Evolutionary conservation across 345 rosid species (phyloP), one percentile per base, ranked within the genome.

Genomic region (Dipteronia sinensis): DNA sequence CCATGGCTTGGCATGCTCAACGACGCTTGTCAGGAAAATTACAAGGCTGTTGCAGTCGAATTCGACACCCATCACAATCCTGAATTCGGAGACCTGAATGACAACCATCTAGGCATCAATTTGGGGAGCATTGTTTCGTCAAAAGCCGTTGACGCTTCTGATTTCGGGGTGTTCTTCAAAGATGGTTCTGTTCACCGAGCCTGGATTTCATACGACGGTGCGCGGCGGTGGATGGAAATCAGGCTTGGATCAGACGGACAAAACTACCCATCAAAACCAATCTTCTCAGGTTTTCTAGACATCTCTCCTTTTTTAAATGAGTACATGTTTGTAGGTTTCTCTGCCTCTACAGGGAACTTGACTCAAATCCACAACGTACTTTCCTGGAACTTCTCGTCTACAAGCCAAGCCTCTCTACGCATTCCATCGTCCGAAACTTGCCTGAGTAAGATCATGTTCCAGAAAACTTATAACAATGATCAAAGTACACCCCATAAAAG

Each of bases 311-410:
- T 76, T 82, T 81, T 88, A 20, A 85, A 88, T 47, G 91, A 85
- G 80, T 86, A 88, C 73, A 86, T 88, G 87, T 88, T 88, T 49
- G 79, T 88, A 12, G 89, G 91, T 51, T 88, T 88, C 81, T 86
- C 91, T 0, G 87, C 91, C 70, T 86, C 91, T 25, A 88, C 86
- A 4, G 88, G 89, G 2, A 85, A 83, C 47, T 68, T 69, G 77
- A 86, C 88, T 7, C 88, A 86, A 73, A 80, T 86, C 69, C 89
- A 88, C 53, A 78, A 67, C n/a, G 47, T 85, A 9, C 82, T 71
- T 17, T 83, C 89, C 0, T 83, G 91, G 87, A 86, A 85, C 80
- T 85, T 88, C 79, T 78, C 85, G 9, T 73, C 88, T 25, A 83
- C 80, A 2, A 88, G 86, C 81, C 88, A 78, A 58, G 88, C 91